Percentiles rank a stretch among this genome's conserved stretches.
phyloP scores from a whole-genome alignment of 2,329 filamentous ascomycete species.

The Alternaria gansuensis region DNA sequence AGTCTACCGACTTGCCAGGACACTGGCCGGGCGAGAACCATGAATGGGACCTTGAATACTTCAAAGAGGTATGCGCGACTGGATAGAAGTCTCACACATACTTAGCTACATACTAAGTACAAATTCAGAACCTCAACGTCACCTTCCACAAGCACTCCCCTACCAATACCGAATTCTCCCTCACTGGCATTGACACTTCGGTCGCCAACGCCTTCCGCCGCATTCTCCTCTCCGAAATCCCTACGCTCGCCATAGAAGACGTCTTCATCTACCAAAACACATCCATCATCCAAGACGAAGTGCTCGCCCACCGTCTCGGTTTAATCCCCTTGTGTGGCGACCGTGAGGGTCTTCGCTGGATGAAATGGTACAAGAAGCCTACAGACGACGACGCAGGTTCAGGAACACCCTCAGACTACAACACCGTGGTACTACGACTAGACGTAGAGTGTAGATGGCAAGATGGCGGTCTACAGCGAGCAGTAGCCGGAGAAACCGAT shows the following conservation, averaged over 20 bases:
- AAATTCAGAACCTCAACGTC: constrained; percentile 70
- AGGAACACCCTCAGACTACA: constrained; percentile 73
- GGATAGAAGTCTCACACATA: neutral
- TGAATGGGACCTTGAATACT: constrained; percentile 77
- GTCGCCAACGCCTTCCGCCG: constrained; percentile 97
- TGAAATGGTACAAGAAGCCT: constrained; percentile 83
- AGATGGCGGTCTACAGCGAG: constrained; percentile 63
- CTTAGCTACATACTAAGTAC: neutral
- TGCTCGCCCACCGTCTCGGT: constrained; percentile 87
- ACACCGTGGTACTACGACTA: constrained; percentile 83
- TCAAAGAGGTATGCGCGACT: constrained; percentile 62
- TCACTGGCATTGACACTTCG: constrained; percentile 89
- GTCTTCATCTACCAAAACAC: constrained; percentile 97
- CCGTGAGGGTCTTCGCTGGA: constrained; percentile 78
- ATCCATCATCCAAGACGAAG: constrained; percentile 96
- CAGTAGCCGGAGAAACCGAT: constrained; percentile 76
- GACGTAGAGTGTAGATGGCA: constrained; percentile 84
- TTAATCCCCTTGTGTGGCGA: constrained; percentile 88
- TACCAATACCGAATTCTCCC: constrained; percentile 84
- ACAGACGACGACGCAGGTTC: constrained; percentile 57
- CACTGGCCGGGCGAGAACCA: constrained; percentile 90
- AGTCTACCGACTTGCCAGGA: constrained; percentile 89
- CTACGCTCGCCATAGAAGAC: constrained; percentile 90
- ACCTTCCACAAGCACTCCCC: constrained; percentile 84
- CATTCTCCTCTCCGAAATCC: constrained; percentile 93